Conservation (phyloP, 768 basidiomycete genomes). For the Strobilomyces dryophilus region DNA sequence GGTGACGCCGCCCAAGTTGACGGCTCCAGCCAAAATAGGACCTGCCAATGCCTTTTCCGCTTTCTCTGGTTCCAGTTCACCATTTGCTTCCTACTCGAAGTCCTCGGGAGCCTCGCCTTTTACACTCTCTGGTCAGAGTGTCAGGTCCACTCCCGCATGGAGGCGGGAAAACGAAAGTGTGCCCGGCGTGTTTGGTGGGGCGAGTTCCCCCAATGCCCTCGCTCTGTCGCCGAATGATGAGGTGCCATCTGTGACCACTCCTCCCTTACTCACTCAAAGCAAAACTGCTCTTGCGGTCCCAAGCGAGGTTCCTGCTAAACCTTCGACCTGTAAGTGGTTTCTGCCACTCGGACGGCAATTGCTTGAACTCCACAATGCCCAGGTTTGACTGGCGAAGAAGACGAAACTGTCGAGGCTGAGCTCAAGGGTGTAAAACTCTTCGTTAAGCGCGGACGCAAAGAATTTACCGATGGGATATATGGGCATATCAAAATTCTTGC, state of each 20-base stretch:
- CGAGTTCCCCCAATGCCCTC: slow-evolving; percentile 6
- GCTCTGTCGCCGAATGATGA: slow-evolving; percentile 21
- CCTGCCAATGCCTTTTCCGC: slow-evolving; percentile 35
- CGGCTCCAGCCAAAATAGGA: slow-evolving; percentile 4
- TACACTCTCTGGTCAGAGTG: slow-evolving; percentile 11
- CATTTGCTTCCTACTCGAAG: slow-evolving; percentile 31
- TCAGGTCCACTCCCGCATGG: slow-evolving; percentile 26
- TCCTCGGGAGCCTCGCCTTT: slow-evolving; percentile 24
- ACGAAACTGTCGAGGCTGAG: slow-evolving; percentile 52
- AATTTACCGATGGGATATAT: slow-evolving; percentile 56
- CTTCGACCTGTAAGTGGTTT: slow-evolving; percentile 16
- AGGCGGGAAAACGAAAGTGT: slow-evolving; percentile 8
- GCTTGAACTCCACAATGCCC: background rate
- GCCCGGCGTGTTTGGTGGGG: slow-evolving; percentile 8
- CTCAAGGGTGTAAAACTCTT: slow-evolving; percentile 60
- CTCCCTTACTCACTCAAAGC: background rate
- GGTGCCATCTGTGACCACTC: background rate
- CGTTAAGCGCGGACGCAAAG: slow-evolving; percentile 33
- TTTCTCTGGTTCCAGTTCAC: slow-evolving; percentile 34
- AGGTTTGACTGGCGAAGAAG: slow-evolving; percentile 60
- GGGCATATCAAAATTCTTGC: slow-evolving; percentile 60
- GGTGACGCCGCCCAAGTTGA: slow-evolving; percentile 12
- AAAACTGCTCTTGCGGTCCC: background rate
- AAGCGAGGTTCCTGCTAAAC: slow-evolving; percentile 4
- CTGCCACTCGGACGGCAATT: background rate